Evolutionary conservation across 768 basidiomycete genomes (phyloP).

Genomic region (Paxillus ammoniavirescens): DNA sequence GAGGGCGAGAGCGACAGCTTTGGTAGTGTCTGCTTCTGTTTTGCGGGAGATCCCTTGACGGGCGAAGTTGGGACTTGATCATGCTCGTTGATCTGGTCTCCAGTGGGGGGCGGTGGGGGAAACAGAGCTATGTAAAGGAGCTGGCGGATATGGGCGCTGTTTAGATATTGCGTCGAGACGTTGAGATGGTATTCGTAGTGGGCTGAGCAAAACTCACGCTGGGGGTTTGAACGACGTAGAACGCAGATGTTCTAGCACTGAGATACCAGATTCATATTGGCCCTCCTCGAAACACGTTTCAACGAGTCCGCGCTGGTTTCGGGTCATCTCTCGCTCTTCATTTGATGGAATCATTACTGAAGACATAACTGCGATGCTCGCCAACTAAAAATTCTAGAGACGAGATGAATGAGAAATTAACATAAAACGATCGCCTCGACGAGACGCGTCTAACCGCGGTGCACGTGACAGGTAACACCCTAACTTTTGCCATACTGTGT

Average conservation of each 20-base stretch:
- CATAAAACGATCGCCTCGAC: background rate
- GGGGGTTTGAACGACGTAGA: slow-evolving; percentile 56
- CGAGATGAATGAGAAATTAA: background rate
- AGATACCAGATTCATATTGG: slow-evolving; percentile 69
- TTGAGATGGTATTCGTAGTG: slow-evolving; percentile 2
- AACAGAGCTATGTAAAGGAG: slow-evolving; percentile 71
- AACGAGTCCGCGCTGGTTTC: slow-evolving; percentile 53
- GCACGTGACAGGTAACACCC: slow-evolving; percentile 20
- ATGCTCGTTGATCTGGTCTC: slow-evolving; percentile 15
- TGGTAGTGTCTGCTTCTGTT: slow-evolving; percentile 40
- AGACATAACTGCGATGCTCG: background rate
- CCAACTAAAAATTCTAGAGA: background rate
- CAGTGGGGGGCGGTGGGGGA: slow-evolving; percentile 36
- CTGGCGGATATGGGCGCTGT: slow-evolving; percentile 63
- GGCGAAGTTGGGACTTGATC: slow-evolving; percentile 31
- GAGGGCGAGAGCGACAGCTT: slow-evolving; percentile 44
- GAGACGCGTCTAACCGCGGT: slow-evolving; percentile 12
- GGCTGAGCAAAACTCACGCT: slow-evolving; percentile 40
- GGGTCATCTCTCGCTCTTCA: slow-evolving; percentile 44
- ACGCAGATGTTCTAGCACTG: slow-evolving; percentile 60
- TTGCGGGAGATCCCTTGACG: slow-evolving; percentile 47
- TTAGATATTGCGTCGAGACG: slow-evolving; percentile 4
- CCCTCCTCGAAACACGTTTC: slow-evolving; percentile 77
- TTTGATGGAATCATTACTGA: slow-evolving; percentile 10
- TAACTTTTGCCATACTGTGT: too few species aligned